Percentiles rank a stretch among this genome's conserved stretches.
These are phyloP conservation scores for Termitomyces titanicus DNA, from an alignment of 768 basidiomycete genomes.

Conservation along the genomic window DNA sequence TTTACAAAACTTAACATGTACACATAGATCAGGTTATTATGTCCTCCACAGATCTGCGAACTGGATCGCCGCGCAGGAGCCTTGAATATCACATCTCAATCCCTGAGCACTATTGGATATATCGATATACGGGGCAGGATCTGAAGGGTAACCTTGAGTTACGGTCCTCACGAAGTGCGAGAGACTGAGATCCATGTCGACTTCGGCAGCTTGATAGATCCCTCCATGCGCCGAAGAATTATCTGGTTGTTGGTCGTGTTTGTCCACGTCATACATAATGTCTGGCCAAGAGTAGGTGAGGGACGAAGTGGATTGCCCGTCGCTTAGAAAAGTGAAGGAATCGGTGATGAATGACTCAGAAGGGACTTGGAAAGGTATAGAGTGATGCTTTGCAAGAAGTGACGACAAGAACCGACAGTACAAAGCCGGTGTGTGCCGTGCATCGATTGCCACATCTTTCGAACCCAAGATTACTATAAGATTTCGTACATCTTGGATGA, in stretches of 20 bases:
- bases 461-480: constrained; percentile 46
- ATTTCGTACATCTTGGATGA: constrained; percentile 37
- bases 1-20: no score
- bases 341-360: constrained; percentile 8
- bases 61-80: not conserved
- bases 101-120: constrained; percentile 1
- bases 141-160: constrained; percentile 13
- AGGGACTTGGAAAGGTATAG: constrained; percentile 4
- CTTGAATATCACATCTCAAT: constrained; percentile 7
- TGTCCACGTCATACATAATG: constrained; percentile 17
- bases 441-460: constrained; percentile 49
- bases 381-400: constrained; percentile 37
- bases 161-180: constrained; percentile 42
- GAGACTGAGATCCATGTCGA: constrained; percentile 47
- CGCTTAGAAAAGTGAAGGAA: constrained; percentile 15
- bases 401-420: constrained; percentile 55
- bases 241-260: not conserved
- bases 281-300: constrained; percentile 44
- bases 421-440: constrained; percentile 51
- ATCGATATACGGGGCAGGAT: constrained; percentile 5
- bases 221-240: not conserved
- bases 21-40: not conserved
- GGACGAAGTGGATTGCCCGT: constrained; percentile 25
- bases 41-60: constrained; percentile 15
- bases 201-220: constrained; percentile 16